Base-by-base conservation (phyloP, 1,284 basidiomycete genomes). In the Exobasidium rhododendri region DNA sequence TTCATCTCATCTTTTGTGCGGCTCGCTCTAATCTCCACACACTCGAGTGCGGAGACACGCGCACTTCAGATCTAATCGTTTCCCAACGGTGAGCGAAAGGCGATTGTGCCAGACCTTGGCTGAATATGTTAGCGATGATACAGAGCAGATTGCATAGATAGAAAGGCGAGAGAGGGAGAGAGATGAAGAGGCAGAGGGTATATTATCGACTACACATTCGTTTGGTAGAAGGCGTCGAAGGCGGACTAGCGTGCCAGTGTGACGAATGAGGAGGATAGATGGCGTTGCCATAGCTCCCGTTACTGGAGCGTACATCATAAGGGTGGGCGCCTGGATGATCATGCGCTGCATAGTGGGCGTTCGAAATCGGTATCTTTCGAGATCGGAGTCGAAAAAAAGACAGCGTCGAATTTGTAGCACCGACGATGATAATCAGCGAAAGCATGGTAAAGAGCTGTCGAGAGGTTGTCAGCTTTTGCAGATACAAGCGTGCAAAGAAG, bases 351-450 rank as follows among this genome's bases (percentile, higher is more conserved):
- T 35, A 14, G 14, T 35, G n/a, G 29, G 20, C 14, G 20, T 32
- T 44, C 4, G 14, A 7, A 24, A 10, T 7, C 7, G 14, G 10
- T 50, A 17, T 17, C 35, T 50, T 32, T 17, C 60, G 26, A 3
- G 67, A 69, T 59, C 67, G 65, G 58, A 73, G 62, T 17, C 75
- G 68, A 55, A 77, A 77, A 62, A 77, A 77, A 5, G 73, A 74
- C 13, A 78, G 55, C 24, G 71, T 73, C 31, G 76, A 75, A 56
- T 77, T 78, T 26, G 75, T 75, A 2, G 73, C 74, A 7, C 74
- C 71, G 4, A 78, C 71, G 0, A 76, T 59, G 46, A 78, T 78
- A 10, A 70, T 71, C 3, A 78, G 65, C 29, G 67, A 68, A 14
- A 77, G 57, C 17, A 78, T 65, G 20, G 73, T 68, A 49, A 78